These are phyloP conservation scores for Claviceps digitariae DNA, from an alignment of 2,329 filamentous ascomycete species.

Conservation along the genomic window DNA sequence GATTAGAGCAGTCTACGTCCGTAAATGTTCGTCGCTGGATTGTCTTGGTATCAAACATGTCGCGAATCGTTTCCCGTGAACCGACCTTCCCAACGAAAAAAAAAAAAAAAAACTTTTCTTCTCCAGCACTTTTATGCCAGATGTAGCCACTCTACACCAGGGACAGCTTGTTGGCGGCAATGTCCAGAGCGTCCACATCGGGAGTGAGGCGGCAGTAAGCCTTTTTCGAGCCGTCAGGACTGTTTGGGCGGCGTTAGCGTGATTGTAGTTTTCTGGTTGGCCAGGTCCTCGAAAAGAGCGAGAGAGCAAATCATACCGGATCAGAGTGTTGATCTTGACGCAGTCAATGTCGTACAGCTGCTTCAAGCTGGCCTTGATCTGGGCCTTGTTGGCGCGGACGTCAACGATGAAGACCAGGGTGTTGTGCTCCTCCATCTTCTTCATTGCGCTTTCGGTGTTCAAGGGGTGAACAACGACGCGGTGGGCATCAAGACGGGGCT, in stretches of 20 bases:
- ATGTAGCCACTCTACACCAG: constrained; percentile 57
- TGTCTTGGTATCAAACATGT: neutral
- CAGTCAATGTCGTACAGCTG: constrained; percentile 98
- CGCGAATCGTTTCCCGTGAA: neutral
- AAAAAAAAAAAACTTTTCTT: neutral
- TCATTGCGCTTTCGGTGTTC: constrained; percentile 99
- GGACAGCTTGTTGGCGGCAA: constrained; percentile 96
- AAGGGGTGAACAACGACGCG: constrained; percentile 96
- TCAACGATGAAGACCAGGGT: constrained; percentile 97
- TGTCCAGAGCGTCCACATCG: constrained; percentile 97
- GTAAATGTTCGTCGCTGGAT: neutral
- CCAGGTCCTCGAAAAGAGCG: neutral
- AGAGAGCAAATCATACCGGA: constrained; percentile 51
- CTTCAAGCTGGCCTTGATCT: constrained; percentile 97
- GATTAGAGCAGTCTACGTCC: neutral
- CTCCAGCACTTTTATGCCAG: neutral
- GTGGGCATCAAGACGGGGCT: constrained; percentile 87
- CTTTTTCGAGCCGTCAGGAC: constrained; percentile 97
- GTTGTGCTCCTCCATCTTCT: constrained; percentile 99
- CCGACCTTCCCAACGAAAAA: neutral
- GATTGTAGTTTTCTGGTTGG: neutral
- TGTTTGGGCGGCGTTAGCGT: neutral
- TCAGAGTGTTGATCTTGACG: constrained; percentile 98
- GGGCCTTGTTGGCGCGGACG: constrained; percentile 97
- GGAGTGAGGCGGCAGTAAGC: constrained; percentile 90